Evolutionary conservation across 441 rosid genomes (phyloP), one percentile per base, ranked within the genome.

Genomic region (Cnidoscolus chayamansa): DNA sequence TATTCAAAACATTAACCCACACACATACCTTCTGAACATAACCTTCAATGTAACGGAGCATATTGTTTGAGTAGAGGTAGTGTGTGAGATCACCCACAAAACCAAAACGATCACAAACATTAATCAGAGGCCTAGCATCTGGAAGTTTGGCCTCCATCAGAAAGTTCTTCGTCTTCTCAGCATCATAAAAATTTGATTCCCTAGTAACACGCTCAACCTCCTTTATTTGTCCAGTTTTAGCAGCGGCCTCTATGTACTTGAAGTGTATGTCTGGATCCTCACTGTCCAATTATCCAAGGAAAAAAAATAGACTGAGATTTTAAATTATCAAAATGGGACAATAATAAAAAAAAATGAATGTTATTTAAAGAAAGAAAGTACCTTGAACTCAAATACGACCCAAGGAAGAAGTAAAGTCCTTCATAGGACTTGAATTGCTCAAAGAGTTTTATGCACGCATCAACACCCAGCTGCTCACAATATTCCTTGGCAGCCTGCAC

Each of bases 41-140:
- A 75, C 98, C 98, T 85, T 96, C 98, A 73, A 96, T 96, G 76
- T 94, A 96, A 2, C 98, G 97, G 55, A 96, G 97, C 99, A 96
- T 94, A 84, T 92, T 96, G 85, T 79, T 96, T 65, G 98, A 70
- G 86, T 96, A 96, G 16, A 96, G 95, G 84, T 96, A 94, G 79
- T 94, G 98, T 16, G 98, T 96, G 63, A 96, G 98, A 78, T 96
- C 99, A 49, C 95, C 94, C 75, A 96, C 99, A 82, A 84, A 96
- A 68, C 98, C 97, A 81, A 94, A 96, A 16, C 98, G 96, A 69
- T 96, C 99, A 79, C 98, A 96, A 68, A 96, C 99, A 87, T 96
- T 96, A 73, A 96, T 96, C 82, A 92, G 81, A 10, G 92, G 94
- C 72, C 97, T 77, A 17, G 93, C 94, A 90, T 89, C 94, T 4